phyloP scores from a whole-genome alignment of 306 rosid genomes.

The Ammopiptanthus mongolicus region DNA sequence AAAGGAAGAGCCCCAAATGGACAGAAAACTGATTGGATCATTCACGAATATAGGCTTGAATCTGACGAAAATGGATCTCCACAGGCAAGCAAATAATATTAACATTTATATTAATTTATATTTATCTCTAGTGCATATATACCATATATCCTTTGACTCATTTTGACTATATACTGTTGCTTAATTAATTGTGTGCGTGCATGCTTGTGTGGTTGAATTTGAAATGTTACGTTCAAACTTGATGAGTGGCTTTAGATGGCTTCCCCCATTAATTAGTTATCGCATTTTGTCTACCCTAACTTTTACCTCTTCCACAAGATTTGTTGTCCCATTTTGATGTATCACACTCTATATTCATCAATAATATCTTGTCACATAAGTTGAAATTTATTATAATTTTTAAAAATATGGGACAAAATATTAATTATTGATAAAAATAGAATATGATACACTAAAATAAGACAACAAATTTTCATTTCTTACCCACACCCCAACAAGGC shows the following conservation, averaged over 20 bases:
- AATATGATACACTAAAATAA: no score
- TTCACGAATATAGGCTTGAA: conserved; percentile 24
- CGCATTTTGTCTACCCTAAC: background rate
- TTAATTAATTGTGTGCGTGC: background rate
- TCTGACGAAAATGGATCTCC: conserved; percentile 76
- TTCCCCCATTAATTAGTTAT: background rate
- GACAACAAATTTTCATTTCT: no score
- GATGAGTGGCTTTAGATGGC: conserved; percentile 11
- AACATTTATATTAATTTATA: background rate
- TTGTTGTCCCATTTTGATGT: background rate
- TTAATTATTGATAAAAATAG: no score
- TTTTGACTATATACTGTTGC: background rate
- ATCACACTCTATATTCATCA: no score
- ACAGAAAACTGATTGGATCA: conserved; percentile 6
- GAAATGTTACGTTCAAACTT: conserved; percentile 7
- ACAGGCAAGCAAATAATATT: conserved; percentile 37
- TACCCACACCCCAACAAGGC: no score
- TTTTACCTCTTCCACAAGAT: conserved; percentile 8
- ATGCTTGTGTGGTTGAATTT: background rate
- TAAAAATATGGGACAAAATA: no score
- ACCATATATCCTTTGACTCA: background rate
- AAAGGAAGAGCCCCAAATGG: conserved; percentile 16
- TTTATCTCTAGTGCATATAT: background rate
- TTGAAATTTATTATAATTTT: no score
- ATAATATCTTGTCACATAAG: no score